Percentiles rank a stretch among this genome's conserved stretches.
Evolutionary conservation across 1,284 basidiomycete genomes (phyloP).

Genomic region (Fistulinella staudtii): DNA sequence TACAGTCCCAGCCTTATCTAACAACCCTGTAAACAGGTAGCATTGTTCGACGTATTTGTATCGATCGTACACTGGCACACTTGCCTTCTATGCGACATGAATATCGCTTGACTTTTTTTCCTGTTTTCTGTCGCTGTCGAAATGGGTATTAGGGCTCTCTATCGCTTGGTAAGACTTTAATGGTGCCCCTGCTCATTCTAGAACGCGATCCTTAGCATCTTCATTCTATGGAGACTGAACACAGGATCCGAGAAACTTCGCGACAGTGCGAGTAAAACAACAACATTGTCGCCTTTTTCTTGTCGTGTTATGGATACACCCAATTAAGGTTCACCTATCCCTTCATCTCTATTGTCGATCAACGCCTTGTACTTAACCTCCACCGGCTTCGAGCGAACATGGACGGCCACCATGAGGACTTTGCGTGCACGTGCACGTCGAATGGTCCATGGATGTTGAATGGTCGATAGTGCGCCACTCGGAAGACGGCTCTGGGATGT

Average conservation of each 20-base stretch:
- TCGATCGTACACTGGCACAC: slow-evolving; percentile 21
- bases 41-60: slow-evolving; percentile 12
- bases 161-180: slow-evolving; percentile 7
- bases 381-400: neutral
- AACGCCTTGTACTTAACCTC: slow-evolving; percentile 28
- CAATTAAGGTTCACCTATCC: slow-evolving; percentile 9
- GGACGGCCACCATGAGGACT: slow-evolving; percentile 12
- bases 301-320: neutral
- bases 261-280: slow-evolving; percentile 5
- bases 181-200: neutral
- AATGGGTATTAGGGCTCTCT: slow-evolving; percentile 7
- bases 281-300: neutral
- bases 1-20: neutral
- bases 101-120: neutral
- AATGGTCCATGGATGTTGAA: neutral
- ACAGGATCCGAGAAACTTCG: slow-evolving; percentile 22
- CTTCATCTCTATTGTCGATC: slow-evolving; percentile 17
- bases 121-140: no score
- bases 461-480: no score
- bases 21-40: slow-evolving; percentile 8
- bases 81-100: slow-evolving; percentile 5
- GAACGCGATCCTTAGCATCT: no score
- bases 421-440: slow-evolving; percentile 5
- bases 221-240: neutral
- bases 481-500: neutral